Conservation (phyloP, 768 basidiomycete genomes). For the Krasilnikovozyma curviuscula region DNA sequence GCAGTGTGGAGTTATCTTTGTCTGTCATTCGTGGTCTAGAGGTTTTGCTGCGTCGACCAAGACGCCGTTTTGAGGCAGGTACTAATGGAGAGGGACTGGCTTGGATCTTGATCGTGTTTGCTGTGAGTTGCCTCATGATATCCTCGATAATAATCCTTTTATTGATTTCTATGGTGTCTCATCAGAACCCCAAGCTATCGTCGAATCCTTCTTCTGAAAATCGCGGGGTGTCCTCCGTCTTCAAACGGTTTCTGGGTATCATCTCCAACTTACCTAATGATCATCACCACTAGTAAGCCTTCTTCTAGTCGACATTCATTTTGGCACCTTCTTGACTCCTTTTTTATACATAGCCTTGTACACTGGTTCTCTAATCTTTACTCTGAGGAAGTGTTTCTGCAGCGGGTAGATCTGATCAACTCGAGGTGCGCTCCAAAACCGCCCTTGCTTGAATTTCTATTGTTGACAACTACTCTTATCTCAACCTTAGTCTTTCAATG, state of each 20-base stretch:
- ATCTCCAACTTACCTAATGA: conserved; percentile 10
- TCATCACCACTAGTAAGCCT: conserved; percentile 6
- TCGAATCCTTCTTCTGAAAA: conserved; percentile 4
- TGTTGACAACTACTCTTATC: background rate
- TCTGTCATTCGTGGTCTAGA: conserved; percentile 5
- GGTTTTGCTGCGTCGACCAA: conserved; percentile 1
- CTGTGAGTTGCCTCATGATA: background rate
- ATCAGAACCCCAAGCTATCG: conserved; percentile 4
- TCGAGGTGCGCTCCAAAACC: background rate
- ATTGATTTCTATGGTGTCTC: background rate
- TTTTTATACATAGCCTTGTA: background rate
- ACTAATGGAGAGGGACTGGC: background rate
- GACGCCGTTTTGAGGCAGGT: conserved; percentile 2
- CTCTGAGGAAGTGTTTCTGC: background rate
- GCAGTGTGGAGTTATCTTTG: background rate
- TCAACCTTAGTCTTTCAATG: conserved; percentile 3
- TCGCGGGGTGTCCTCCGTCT: background rate
- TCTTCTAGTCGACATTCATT: background rate
- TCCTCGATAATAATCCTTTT: background rate
- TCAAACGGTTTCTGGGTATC: conserved; percentile 9
- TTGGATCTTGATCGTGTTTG: conserved; percentile 1
- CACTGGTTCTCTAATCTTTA: conserved; percentile 6
- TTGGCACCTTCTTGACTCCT: background rate
- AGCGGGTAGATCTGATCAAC: conserved; percentile 7
- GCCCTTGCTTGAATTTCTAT: background rate